phyloP scores from a whole-genome alignment of 2,329 filamentous ascomycete species.

The Dothideomycetidae sp. region DNA sequence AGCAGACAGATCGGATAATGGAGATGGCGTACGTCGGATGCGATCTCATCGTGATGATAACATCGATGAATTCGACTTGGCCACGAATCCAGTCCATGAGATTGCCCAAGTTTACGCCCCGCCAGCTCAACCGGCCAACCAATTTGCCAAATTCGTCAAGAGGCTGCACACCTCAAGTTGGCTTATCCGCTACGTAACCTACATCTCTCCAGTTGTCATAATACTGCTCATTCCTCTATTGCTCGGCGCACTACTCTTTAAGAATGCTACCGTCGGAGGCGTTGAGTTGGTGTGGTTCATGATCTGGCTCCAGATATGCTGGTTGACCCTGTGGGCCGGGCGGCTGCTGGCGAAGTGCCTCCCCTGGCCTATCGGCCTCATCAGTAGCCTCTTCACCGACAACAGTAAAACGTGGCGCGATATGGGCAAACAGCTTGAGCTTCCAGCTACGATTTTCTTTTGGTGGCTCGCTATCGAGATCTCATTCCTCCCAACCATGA shows the following conservation, averaged over 20 bases:
- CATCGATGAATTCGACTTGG: conserved; percentile 52
- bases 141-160: conserved; percentile 50
- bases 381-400: conserved; percentile 67
- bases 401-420: conserved; percentile 89
- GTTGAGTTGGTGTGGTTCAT: conserved; percentile 80
- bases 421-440: conserved; percentile 69
- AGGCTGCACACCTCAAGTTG: conserved; percentile 50
- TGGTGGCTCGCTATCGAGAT: conserved; percentile 82
- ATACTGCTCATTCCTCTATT: conserved; percentile 55
- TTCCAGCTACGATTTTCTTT: conserved; percentile 75
- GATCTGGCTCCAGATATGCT: conserved; percentile 88
- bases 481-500: conserved; percentile 74
- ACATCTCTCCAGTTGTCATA: conserved; percentile 51
- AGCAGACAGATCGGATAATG: conserved; percentile 24
- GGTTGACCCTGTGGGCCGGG: conserved; percentile 78
- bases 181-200: conserved; percentile 55
- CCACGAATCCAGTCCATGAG: conserved; percentile 56
- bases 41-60: conserved; percentile 40
- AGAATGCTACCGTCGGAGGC: conserved; percentile 45
- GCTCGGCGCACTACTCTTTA: conserved; percentile 44
- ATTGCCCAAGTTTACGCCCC: conserved; percentile 51
- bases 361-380: conserved; percentile 45
- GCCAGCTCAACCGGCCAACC: conserved; percentile 46
- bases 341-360: conserved; percentile 48
- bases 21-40: conserved; percentile 35